Conservation (phyloP, 129 eudicot genomes). For the Saposhnikovia divaricata region DNA sequence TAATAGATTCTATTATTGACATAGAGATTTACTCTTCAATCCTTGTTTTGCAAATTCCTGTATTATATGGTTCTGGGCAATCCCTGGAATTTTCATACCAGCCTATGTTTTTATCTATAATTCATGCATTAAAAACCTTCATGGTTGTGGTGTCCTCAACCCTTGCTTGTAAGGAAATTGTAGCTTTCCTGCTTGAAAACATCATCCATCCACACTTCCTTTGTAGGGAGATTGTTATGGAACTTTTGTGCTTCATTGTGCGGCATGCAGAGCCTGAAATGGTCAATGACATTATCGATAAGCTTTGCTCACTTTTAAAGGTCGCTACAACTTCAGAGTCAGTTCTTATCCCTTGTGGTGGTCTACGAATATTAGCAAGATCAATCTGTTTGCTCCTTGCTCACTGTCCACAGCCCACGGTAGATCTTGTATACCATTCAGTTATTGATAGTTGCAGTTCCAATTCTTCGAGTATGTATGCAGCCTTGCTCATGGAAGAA, state of each 20-base stretch:
- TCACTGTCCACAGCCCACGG: constrained; percentile 38
- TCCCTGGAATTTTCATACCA: constrained; percentile 28
- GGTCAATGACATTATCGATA: constrained; percentile 48
- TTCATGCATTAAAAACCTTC: constrained; percentile 74
- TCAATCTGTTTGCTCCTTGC: constrained; percentile 49
- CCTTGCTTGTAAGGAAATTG: constrained; percentile 49
- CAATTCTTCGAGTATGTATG: constrained; percentile 31
- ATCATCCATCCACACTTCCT: constrained; percentile 77
- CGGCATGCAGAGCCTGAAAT: constrained; percentile 65
- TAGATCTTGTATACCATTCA: constrained; percentile 51
- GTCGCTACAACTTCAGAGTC: constrained; percentile 41
- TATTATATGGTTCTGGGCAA: constrained; percentile 36
- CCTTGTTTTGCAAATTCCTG: constrained; percentile 48
- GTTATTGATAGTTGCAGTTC: constrained; percentile 29
- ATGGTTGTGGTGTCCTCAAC: constrained; percentile 60
- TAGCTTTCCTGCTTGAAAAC: constrained; percentile 65
- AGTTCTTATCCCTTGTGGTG: constrained; percentile 31
- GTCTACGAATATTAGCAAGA: constrained; percentile 59
- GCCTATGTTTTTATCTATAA: constrained; percentile 41
- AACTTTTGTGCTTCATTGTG: constrained; percentile 73
- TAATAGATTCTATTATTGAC: constrained; percentile 38
- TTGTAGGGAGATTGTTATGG: constrained; percentile 68
- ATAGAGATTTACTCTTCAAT: constrained; percentile 56
- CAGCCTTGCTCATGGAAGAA: constrained; percentile 81
- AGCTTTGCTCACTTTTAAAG: constrained; percentile 51